Evolutionary conservation across 306 rosid genomes (phyloP).

Genomic region (Bauhinia variegata): DNA sequence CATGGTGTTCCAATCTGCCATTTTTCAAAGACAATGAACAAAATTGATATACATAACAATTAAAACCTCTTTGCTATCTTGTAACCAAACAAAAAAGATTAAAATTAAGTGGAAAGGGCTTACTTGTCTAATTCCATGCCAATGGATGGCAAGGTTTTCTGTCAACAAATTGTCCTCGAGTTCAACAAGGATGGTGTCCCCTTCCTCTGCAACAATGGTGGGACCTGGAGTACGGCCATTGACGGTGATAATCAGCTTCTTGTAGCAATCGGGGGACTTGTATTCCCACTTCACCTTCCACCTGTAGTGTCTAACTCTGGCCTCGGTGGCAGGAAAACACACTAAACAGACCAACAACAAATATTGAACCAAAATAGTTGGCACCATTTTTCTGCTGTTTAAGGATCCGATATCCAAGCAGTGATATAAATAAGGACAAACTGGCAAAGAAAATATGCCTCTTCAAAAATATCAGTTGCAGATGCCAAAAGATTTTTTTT

Average conservation of each 20-base stretch:
- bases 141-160: conserved; percentile 83
- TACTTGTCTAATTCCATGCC: conserved; percentile 97
- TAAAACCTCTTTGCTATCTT: too few species aligned
- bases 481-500: too few species aligned
- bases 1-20: conserved; percentile 85
- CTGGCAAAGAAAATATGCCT: too few species aligned
- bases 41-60: too few species aligned
- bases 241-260: conserved; percentile 67
- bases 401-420: too few species aligned
- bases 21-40: too few species aligned
- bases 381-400: background rate
- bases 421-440: too few species aligned
- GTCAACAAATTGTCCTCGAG: conserved; percentile 60
- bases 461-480: too few species aligned
- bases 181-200: conserved; percentile 76
- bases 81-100: too few species aligned
- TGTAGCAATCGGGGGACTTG: conserved; percentile 79
- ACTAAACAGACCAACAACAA: conserved; percentile 32
- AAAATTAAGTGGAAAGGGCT: too few species aligned
- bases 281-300: conserved; percentile 76
- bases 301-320: conserved; percentile 54
- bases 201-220: conserved; percentile 73
- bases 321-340: conserved; percentile 44
- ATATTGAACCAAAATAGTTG: conserved; percentile 38
- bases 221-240: conserved; percentile 86